Evolutionary conservation across 2,329 filamentous ascomycete species (phyloP).

Genomic region (Cordyceps militaris): DNA sequence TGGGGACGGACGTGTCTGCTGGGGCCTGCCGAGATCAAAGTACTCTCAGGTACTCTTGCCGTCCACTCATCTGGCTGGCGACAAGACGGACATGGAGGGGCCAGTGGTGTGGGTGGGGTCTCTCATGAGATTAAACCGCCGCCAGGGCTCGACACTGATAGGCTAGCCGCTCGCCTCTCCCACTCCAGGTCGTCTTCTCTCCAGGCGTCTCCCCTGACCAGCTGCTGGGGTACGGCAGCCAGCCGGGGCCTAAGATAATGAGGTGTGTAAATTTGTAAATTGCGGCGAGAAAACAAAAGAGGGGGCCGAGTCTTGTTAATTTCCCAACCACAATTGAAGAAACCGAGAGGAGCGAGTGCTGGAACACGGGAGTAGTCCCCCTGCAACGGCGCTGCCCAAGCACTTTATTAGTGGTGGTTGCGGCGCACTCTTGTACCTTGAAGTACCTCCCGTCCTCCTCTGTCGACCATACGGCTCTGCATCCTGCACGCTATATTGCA

Average conservation of each 20-base stretch:
- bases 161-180: conserved; percentile 4
- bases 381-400: not conserved
- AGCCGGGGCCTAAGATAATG: not conserved
- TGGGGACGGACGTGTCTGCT: not conserved
- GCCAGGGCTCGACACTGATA: conserved; percentile 24
- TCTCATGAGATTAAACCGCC: conserved; percentile 36
- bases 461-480: not conserved
- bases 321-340: conserved; percentile 3
- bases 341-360: not conserved
- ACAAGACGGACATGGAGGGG: conserved; percentile 3
- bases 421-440: not conserved
- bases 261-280: not conserved
- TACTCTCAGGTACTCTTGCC: conserved; percentile 11
- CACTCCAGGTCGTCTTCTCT: not conserved
- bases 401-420: not conserved
- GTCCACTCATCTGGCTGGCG: not conserved
- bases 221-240: not conserved
- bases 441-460: not conserved
- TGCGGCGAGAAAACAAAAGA: not conserved
- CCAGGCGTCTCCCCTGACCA: conserved; percentile 7
- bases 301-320: conserved; percentile 1
- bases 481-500: not conserved
- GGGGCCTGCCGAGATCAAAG: not conserved
- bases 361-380: not conserved
- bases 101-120: conserved; percentile 34